Conservation (phyloP, 805 yeast species). For the Tetrapisispora phaffii region DNA sequence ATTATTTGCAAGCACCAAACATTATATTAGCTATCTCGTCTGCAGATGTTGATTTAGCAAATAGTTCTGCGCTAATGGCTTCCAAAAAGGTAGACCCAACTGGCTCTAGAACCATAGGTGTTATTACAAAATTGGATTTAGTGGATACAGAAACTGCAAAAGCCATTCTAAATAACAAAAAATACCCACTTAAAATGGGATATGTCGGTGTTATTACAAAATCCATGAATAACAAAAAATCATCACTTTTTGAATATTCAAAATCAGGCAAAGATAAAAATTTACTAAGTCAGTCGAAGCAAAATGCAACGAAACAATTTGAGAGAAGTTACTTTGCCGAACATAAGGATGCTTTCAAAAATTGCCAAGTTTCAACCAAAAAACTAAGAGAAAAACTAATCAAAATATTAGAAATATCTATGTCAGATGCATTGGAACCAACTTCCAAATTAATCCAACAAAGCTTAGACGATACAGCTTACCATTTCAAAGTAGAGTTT, state of each 20-base stretch:
- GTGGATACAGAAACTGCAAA: conserved; percentile 71
- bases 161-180: conserved; percentile 57
- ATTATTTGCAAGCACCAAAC: conserved; percentile 83
- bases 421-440: conserved; percentile 83
- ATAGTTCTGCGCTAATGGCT: conserved; percentile 88
- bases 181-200: conserved; percentile 90
- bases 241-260: background rate
- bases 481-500: conserved; percentile 90
- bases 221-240: conserved; percentile 38
- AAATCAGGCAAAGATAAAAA: conserved; percentile 53
- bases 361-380: conserved; percentile 68
- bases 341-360: conserved; percentile 47
- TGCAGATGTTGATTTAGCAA: conserved; percentile 96
- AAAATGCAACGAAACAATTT: conserved; percentile 45
- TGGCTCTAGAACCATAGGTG: conserved; percentile 95
- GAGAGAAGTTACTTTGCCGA: conserved; percentile 57
- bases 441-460: conserved; percentile 76
- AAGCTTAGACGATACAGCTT: conserved; percentile 88
- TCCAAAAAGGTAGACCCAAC: conserved; percentile 82
- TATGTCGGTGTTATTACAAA: conserved; percentile 96
- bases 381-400: conserved; percentile 70
- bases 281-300: conserved; percentile 5
- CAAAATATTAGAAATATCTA: conserved; percentile 77
- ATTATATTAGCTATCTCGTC: conserved; percentile 92
- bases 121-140: conserved; percentile 84